phyloP scores from a whole-genome alignment of 352 stramenopile species.

The Pythium insidiosum region DNA sequence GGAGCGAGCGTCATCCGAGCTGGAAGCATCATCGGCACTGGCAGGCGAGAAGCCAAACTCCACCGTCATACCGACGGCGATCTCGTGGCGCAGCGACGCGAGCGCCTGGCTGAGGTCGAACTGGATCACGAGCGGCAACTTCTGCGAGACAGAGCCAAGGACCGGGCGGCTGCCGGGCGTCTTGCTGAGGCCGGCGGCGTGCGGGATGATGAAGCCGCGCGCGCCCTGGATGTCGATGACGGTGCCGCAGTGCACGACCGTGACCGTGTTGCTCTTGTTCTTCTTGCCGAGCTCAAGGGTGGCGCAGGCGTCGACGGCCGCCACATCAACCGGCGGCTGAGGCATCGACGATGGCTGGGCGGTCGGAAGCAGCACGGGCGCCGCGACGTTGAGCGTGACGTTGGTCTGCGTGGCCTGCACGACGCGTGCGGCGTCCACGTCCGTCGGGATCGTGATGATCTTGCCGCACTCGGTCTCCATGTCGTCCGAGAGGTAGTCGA shows the following conservation, averaged over 20 bases:
- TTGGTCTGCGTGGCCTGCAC: slow-evolving; percentile 12
- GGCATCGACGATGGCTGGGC: background rate
- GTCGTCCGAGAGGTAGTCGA: slow-evolving; percentile 50
- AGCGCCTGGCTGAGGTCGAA: slow-evolving; percentile 51
- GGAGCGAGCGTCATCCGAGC: too few species aligned
- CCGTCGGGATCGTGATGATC: slow-evolving; percentile 36
- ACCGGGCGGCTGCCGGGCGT: background rate
- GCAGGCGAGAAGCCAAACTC: slow-evolving; percentile 62
- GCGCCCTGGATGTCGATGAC: slow-evolving; percentile 73
- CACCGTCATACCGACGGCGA: slow-evolving; percentile 58
- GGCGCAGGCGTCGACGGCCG: too few species aligned
- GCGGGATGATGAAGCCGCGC: slow-evolving; percentile 69
- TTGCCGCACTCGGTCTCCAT: slow-evolving; percentile 43
- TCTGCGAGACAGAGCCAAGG: too few species aligned
- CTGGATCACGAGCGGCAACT: slow-evolving; percentile 60
- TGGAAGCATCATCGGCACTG: slow-evolving; percentile 19
- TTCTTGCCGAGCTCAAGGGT: slow-evolving; percentile 32
- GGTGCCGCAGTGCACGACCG: slow-evolving; percentile 65
- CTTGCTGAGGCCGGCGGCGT: slow-evolving; percentile 32
- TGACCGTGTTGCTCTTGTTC: slow-evolving; percentile 57
- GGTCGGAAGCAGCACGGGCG: slow-evolving; percentile 23
- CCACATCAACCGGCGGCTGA: too few species aligned
- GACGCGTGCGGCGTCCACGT: slow-evolving; percentile 16
- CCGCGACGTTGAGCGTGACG: slow-evolving; percentile 32
- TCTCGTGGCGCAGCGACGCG: slow-evolving; percentile 28